Conservation (phyloP, 2,329 filamentous ascomycete species). For the Neodidymelliopsis sp. region DNA sequence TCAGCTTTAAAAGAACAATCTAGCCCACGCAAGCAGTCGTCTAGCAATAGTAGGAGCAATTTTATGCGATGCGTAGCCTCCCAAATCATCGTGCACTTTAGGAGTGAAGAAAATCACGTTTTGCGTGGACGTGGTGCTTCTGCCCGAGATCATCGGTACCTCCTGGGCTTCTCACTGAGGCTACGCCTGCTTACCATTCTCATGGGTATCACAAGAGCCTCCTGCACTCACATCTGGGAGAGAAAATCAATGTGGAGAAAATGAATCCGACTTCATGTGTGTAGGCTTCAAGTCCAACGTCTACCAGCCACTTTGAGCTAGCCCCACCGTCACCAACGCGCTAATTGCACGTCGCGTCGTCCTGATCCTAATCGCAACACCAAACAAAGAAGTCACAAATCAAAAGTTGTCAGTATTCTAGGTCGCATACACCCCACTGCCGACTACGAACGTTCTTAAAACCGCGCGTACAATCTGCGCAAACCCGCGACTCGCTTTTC, state of each 20-base stretch:
- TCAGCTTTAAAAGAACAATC: neutral
- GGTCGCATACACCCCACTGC: constrained; percentile 11
- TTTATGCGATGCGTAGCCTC: neutral
- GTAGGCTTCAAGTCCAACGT: too few relatives aligned
- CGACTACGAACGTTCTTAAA: neutral
- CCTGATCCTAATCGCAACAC: constrained; percentile 19
- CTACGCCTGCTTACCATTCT: too few relatives aligned
- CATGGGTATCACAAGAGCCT: too few relatives aligned
- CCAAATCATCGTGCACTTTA: neutral
- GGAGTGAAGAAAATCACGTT: too few relatives aligned
- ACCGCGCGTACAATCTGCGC: too few relatives aligned
- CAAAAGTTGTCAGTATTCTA: constrained; percentile 4
- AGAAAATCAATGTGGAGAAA: too few relatives aligned
- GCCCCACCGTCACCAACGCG: constrained; percentile 23
- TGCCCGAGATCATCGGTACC: constrained; percentile 1
- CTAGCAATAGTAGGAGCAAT: neutral
- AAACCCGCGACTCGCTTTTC: too few relatives aligned
- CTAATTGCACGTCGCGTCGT: constrained; percentile 35
- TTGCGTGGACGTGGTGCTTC: neutral
- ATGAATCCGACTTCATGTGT: too few relatives aligned
- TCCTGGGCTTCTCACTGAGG: too few relatives aligned
- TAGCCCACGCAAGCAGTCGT: neutral
- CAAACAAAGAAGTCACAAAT: constrained; percentile 21
- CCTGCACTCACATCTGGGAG: too few relatives aligned
- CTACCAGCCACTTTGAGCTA: constrained; percentile 16